Conservation (phyloP, 768 basidiomycete species). For the Termitomyces sp. region DNA sequence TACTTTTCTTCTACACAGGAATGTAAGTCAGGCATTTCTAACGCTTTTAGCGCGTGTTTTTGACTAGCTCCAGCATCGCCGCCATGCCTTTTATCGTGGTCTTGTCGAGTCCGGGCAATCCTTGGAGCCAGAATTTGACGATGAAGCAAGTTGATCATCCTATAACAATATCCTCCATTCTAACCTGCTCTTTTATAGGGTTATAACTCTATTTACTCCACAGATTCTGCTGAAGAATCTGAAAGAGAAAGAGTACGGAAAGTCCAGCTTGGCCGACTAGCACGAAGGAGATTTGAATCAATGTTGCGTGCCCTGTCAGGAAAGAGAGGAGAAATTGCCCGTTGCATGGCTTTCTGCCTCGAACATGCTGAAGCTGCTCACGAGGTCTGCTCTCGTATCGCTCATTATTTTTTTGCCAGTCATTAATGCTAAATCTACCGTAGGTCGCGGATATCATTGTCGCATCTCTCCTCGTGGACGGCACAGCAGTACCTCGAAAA, state of each 20-base stretch:
- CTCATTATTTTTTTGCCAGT: background rate
- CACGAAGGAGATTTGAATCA: slow-evolving; percentile 81
- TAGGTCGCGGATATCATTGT: slow-evolving; percentile 91
- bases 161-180: background rate
- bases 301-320: slow-evolving; percentile 87
- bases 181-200: slow-evolving; percentile 42
- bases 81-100: slow-evolving; percentile 67
- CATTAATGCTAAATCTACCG: background rate
- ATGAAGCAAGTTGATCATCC: slow-evolving; percentile 47
- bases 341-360: slow-evolving; percentile 96
- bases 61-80: slow-evolving; percentile 48
- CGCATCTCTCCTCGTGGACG: slow-evolving; percentile 79
- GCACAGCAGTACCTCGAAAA: slow-evolving; percentile 97
- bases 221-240: slow-evolving; percentile 91
- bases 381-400: slow-evolving; percentile 51
- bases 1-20: slow-evolving; percentile 59
- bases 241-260: slow-evolving; percentile 82
- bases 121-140: slow-evolving; percentile 71
- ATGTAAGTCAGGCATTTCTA: slow-evolving; percentile 34
- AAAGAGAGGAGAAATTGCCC: slow-evolving; percentile 83
- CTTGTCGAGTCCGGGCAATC: slow-evolving; percentile 53
- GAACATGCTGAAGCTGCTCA: slow-evolving; percentile 95
- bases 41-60: background rate
- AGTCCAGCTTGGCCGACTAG: slow-evolving; percentile 71
- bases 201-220: slow-evolving; percentile 84